Evolutionary conservation across 2,329 filamentous ascomycete species (phyloP), one percentile per base, ranked within the genome.

Genomic region (Blastomyces silverae): DNA sequence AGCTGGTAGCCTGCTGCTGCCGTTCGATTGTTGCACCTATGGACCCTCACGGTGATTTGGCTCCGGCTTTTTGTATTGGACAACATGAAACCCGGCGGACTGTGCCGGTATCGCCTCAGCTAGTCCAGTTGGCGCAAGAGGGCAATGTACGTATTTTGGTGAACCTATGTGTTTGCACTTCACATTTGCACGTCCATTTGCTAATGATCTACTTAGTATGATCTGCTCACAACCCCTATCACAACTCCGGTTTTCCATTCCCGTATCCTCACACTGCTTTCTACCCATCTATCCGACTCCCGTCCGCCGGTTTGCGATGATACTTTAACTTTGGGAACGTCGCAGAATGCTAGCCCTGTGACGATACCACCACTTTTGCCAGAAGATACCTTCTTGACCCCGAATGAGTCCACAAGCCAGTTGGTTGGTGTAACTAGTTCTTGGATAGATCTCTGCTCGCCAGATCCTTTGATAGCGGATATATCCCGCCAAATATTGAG

Each of bases 401-500:
- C 91, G 13, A 84, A 89, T 67, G 92, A 97, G 73, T 92, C 91
- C 0, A 85, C 92, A 66, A 86, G 87, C 68, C 89, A 92, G 62
- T 81, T 94, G 66, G 84, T 95, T 60, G 90, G 87, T 17, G 88
- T 89, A 65, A 86, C 87, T n/a, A 96, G 92, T 75, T 85, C 91
- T 6, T 97, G 93, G 93, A 93, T 96, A 69, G 92, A 97, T 73
- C 80, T 97, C 15, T 89, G 88, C 71, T 96, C 92, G 2, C 79
- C 87, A 1, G 89, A 97, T 75, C 90, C 92, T 7, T 77, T 93
- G 67, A 87, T 97, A 67, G 87, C 91, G 8, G 90, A 90, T 74
- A 84, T 97, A 65, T 97, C 93, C 46, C 87, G 90, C 56, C 93
- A 97, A 78, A 89, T 96, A 7, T 81, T 99, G 68, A 92, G 92